Conservation (phyloP, 2,329 filamentous ascomycete genomes). For the Hymenoscyphus linearis region DNA sequence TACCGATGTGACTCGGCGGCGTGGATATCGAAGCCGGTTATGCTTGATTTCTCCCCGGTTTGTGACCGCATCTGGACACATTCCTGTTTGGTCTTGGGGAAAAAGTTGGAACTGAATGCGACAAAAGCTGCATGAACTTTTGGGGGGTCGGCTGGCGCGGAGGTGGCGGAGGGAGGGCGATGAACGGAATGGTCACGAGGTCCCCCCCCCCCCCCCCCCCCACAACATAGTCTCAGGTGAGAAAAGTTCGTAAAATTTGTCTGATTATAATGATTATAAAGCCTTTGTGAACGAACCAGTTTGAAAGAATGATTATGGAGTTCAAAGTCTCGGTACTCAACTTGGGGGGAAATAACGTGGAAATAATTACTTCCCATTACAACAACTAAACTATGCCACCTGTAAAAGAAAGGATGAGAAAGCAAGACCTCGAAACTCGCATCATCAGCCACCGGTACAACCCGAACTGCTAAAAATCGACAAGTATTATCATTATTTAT, state of each 20-base stretch:
- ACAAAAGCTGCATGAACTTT: neutral
- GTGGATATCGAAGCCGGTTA: conserved; percentile 6
- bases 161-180: neutral
- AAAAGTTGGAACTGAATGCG: neutral
- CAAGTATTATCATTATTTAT: neutral
- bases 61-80: neutral
- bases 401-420: neutral
- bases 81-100: conserved; percentile 1
- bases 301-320: neutral
- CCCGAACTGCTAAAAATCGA: neutral
- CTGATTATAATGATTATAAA: neutral
- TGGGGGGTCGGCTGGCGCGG: neutral
- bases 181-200: neutral
- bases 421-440: neutral
- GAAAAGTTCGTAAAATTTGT: neutral
- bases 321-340: neutral
- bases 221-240: neutral
- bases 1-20: conserved; percentile 11
- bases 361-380: neutral
- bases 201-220: no score
- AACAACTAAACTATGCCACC: neutral
- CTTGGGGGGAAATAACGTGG: neutral
- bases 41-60: conserved; percentile 10
- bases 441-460: neutral
- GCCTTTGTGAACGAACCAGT: neutral